Percentiles rank a stretch among this genome's conserved stretches.
Evolutionary conservation across 2,329 filamentous ascomycete species (phyloP).

Genomic region (Colletotrichum brevisporum): DNA sequence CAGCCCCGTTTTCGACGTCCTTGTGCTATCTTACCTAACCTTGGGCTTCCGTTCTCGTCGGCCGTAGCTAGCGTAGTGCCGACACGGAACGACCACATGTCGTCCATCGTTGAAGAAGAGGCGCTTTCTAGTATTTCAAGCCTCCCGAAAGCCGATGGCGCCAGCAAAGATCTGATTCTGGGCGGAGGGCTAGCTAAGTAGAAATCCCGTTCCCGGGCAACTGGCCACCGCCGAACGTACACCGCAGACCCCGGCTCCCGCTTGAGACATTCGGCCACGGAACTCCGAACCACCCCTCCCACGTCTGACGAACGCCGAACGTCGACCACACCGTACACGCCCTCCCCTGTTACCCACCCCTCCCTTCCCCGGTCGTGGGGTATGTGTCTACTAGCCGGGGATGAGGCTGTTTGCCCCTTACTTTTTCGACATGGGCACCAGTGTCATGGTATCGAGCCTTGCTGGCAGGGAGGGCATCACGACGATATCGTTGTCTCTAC

Average conservation of each 20-base stretch:
- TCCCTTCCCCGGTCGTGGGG: slow-evolving; percentile 23
- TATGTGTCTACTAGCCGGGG: slow-evolving; percentile 2
- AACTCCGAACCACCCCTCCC: slow-evolving; percentile 34
- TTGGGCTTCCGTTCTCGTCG: slow-evolving; percentile 15
- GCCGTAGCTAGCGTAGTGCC: slow-evolving; percentile 1
- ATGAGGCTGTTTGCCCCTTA: slow-evolving; percentile 26
- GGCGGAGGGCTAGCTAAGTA: slow-evolving; percentile 27
- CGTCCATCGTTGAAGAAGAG: slow-evolving; percentile 37
- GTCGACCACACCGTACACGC: slow-evolving; percentile 10
- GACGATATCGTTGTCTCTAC: slow-evolving; percentile 11
- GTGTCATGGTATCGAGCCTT: slow-evolving; percentile 19
- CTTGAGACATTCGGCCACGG: slow-evolving; percentile 36
- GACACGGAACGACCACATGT: slow-evolving; percentile 23
- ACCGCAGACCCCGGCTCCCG: slow-evolving; percentile 24
- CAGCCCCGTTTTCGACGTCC: slow-evolving; percentile 33
- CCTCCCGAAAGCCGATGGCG: slow-evolving; percentile 25
- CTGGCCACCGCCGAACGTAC: slow-evolving; percentile 32
- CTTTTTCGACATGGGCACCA: slow-evolving; percentile 26
- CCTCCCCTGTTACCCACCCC: slow-evolving; percentile 12
- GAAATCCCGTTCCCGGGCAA: slow-evolving; percentile 18
- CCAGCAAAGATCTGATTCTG: slow-evolving; percentile 9
- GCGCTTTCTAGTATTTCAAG: slow-evolving; percentile 17
- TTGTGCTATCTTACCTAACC: not conserved
- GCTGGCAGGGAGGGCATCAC: slow-evolving; percentile 32
- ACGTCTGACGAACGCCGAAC: slow-evolving; percentile 33